Percentiles rank a stretch among this genome's conserved stretches.
These are phyloP conservation scores for Trametes meyenii DNA, from an alignment of 768 basidiomycete genomes.

Conservation along the genomic window DNA sequence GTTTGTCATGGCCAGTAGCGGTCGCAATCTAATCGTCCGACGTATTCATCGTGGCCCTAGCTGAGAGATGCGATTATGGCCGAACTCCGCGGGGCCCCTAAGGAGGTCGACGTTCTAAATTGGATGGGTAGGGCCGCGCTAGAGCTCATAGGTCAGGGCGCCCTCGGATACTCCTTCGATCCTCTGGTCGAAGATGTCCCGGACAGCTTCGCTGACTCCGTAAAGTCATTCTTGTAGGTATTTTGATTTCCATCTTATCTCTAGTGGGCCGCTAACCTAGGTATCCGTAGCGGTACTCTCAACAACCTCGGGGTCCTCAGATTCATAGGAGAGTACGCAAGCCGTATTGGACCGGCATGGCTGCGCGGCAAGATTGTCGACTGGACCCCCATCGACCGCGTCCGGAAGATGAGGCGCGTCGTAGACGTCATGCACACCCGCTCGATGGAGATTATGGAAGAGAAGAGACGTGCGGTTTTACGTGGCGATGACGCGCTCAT, in stretches of 20 bases:
- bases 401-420: background rate
- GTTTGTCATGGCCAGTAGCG: background rate
- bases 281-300: background rate
- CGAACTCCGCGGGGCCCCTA: background rate
- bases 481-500: constrained; percentile 21
- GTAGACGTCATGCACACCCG: constrained; percentile 3
- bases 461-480: constrained; percentile 19
- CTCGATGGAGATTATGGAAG: constrained; percentile 33
- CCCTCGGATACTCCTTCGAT: constrained; percentile 43
- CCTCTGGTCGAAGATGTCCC: constrained; percentile 35
- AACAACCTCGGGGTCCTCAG: background rate
- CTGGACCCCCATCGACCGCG: constrained; percentile 4
- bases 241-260: background rate
- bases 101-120: constrained; percentile 23
- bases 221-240: constrained; percentile 28
- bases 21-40: too few species aligned
- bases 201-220: background rate
- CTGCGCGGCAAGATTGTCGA: constrained; percentile 1
- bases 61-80: constrained; percentile 4
- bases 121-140: constrained; percentile 30
- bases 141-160: constrained; percentile 46
- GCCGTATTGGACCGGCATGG: background rate
- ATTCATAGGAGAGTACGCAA: constrained; percentile 1
- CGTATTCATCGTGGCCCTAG: background rate
- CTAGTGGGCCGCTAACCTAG: background rate